These are phyloP conservation scores for Chalaropsis ovoidea DNA, from an alignment of 2,329 filamentous ascomycete species.

Conservation along the genomic window DNA sequence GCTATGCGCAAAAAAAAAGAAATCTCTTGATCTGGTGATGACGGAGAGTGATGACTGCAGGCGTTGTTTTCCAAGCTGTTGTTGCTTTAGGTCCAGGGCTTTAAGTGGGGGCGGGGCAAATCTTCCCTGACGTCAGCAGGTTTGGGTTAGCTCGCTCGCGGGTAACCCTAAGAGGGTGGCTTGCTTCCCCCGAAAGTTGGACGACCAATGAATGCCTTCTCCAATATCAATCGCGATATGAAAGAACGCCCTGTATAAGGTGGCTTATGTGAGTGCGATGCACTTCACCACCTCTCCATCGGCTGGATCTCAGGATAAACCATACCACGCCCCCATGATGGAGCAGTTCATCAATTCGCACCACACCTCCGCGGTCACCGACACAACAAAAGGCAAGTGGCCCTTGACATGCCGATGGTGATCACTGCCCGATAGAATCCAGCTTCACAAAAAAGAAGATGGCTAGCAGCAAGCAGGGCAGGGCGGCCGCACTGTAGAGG, in stretches of 20 bases:
- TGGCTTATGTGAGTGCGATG: no score
- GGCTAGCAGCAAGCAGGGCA: conserved; percentile 3
- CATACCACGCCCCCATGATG: not conserved
- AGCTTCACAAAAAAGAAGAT: not conserved
- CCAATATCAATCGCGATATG: no score
- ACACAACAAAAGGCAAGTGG: not conserved
- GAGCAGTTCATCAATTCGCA: not conserved
- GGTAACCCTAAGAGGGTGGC: not conserved
- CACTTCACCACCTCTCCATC: not conserved
- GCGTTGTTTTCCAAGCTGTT: conserved; percentile 5
- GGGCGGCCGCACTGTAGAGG: conserved; percentile 6
- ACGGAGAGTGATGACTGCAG: not conserved
- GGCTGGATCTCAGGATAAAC: not conserved
- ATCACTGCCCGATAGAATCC: conserved; percentile 1
- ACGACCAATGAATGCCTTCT: not conserved
- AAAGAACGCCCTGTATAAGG: no score
- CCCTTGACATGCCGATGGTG: not conserved
- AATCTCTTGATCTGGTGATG: not conserved
- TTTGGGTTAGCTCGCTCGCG: not conserved
- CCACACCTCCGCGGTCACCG: not conserved
- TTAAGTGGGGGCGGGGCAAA: conserved; percentile 11
- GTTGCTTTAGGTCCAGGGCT: conserved; percentile 1
- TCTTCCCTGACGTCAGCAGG: conserved; percentile 8
- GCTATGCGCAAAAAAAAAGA: not conserved
- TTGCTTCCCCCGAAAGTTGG: not conserved